Evolutionary conservation across 768 basidiomycete species (phyloP).

Genomic region (Grammothele lineata): DNA sequence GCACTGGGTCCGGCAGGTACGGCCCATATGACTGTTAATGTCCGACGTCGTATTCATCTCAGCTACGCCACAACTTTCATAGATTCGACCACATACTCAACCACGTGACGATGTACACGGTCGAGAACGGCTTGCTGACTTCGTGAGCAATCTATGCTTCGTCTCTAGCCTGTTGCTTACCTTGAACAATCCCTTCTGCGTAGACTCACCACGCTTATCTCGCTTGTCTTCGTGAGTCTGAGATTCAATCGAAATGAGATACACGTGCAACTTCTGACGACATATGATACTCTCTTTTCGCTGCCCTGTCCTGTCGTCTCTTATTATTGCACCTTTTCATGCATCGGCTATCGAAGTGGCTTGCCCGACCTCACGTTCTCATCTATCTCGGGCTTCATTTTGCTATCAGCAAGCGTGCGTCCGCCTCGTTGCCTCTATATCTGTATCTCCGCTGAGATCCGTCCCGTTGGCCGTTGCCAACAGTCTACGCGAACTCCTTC

Average conservation of each 20-base stretch:
- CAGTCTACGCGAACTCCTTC: slow-evolving; percentile 27
- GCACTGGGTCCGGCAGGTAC: slow-evolving; percentile 17
- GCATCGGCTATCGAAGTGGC: slow-evolving; percentile 22
- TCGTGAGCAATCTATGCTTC: slow-evolving; percentile 8
- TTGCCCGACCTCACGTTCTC: slow-evolving; percentile 20
- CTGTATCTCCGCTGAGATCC: not conserved
- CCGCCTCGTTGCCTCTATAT: too few species aligned
- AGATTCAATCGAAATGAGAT: too few species aligned
- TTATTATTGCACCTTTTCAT: not conserved
- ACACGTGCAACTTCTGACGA: not conserved
- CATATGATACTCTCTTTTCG: not conserved
- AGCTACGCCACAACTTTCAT: not conserved
- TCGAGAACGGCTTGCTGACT: slow-evolving; percentile 25
- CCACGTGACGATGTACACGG: slow-evolving; percentile 24
- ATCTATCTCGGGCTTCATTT: slow-evolving; percentile 27
- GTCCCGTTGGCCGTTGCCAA: not conserved
- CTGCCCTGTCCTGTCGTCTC: not conserved
- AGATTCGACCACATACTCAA: slow-evolving; percentile 24
- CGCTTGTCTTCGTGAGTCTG: slow-evolving; percentile 23
- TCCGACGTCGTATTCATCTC: not conserved
- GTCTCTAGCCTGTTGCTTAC: not conserved
- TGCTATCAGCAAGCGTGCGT: slow-evolving; percentile 26
- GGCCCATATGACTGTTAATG: slow-evolving; percentile 9
- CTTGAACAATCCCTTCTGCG: too few species aligned
- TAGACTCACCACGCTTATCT: slow-evolving; percentile 20